phyloP scores from a whole-genome alignment of 805 yeast species.

The Candida easanensis region DNA sequence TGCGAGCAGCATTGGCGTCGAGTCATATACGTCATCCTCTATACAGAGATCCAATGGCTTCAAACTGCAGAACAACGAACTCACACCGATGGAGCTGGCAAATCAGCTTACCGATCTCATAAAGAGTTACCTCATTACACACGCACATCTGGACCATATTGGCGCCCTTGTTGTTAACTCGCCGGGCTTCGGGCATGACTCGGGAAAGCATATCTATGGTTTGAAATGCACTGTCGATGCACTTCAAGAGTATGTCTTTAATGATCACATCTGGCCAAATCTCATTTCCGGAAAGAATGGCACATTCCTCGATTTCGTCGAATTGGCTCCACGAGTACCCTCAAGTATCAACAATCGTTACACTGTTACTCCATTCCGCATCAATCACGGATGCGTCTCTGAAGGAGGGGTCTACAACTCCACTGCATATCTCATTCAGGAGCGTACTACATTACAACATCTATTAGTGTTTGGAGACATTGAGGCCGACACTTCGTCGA shows the following conservation, averaged over 20 bases:
- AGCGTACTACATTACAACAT: conserved; percentile 31
- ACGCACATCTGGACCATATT: conserved; percentile 84
- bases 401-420: conserved; percentile 31
- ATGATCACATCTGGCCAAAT: conserved; percentile 81
- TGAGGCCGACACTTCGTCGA: conserved; percentile 60
- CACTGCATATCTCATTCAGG: conserved; percentile 58
- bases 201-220: conserved; percentile 51
- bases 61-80: background rate
- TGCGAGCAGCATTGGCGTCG: conserved; percentile 1
- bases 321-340: conserved; percentile 5
- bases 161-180: conserved; percentile 68
- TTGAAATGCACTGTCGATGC: conserved; percentile 48
- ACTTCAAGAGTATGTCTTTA: conserved; percentile 58
- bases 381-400: conserved; percentile 40
- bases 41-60: background rate
- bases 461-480: conserved; percentile 80
- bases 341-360: conserved; percentile 12
- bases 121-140: conserved; percentile 58
- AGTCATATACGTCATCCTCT: conserved; percentile 4
- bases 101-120: conserved; percentile 35
- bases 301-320: conserved; percentile 26
- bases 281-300: conserved; percentile 31
- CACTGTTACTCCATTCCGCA: conserved; percentile 33
- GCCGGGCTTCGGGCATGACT: conserved; percentile 42
- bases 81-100: conserved; percentile 32